These are phyloP conservation scores for Phytophthora palmivora DNA, from an alignment of 352 stramenopile genomes.

Conservation along the genomic window DNA sequence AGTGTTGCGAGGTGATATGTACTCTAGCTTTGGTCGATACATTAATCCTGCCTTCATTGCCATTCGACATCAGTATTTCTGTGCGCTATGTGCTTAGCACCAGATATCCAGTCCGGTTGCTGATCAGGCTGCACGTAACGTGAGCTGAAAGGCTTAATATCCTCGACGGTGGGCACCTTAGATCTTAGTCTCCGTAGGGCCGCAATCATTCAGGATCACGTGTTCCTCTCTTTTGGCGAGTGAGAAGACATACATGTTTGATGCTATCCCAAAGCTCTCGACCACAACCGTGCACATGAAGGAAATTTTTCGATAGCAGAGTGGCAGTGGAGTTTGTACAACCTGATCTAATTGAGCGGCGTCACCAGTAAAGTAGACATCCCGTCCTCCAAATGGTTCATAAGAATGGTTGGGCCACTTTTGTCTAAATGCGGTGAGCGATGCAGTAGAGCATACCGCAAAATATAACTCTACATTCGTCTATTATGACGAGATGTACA, in stretches of 20 bases:
- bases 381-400: constrained; percentile 4
- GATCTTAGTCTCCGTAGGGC: background rate
- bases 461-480: constrained; percentile 13
- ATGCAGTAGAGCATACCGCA: constrained; percentile 14
- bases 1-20: background rate
- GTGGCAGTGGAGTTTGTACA: background rate
- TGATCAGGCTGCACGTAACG: background rate
- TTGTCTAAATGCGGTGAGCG: background rate
- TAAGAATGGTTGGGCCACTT: constrained; percentile 7
- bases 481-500: constrained; percentile 9
- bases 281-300: background rate
- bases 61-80: constrained; percentile 1
- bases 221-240: constrained; percentile 3
- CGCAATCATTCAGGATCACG: background rate
- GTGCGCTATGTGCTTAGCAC: constrained; percentile 3
- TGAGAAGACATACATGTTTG: constrained; percentile 4
- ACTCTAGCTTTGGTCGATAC: no score
- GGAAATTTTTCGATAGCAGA: background rate
- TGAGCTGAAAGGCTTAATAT: background rate
- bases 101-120: background rate
- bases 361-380: background rate
- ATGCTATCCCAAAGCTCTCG: background rate
- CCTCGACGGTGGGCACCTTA: background rate
- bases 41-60: background rate
- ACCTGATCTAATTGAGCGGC: constrained; percentile 1